Conservation (phyloP, 441 rosid species). For the Croton laevigatus region DNA sequence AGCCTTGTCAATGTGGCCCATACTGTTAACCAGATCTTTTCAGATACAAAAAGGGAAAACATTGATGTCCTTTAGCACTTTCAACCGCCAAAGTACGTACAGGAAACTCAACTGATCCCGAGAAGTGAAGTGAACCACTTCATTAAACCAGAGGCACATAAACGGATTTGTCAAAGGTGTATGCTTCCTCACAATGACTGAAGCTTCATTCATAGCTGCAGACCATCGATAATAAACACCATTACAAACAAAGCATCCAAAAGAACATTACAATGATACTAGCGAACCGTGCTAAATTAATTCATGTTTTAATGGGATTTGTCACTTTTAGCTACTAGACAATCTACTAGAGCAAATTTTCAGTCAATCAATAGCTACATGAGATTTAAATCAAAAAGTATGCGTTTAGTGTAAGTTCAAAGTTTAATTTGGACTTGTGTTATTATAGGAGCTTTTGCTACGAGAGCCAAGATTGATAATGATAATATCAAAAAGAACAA, state of each 20-base stretch:
- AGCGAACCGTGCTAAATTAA: background rate
- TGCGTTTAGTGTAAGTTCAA: background rate
- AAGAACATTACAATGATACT: background rate
- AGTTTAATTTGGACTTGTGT: background rate
- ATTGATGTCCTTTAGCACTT: constrained; percentile 64
- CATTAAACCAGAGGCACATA: constrained; percentile 99
- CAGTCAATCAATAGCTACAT: background rate
- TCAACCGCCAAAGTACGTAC: constrained; percentile 81
- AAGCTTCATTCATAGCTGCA: constrained; percentile 91
- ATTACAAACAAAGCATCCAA: background rate
- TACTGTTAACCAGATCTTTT: constrained; percentile 88
- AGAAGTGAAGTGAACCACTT: constrained; percentile 94
- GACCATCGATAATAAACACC: constrained; percentile 2
- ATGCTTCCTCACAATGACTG: constrained; percentile 90
- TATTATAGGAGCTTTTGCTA: background rate
- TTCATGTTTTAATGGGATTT: background rate
- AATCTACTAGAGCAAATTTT: background rate
- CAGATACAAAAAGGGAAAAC: constrained; percentile 86
- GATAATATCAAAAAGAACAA: background rate
- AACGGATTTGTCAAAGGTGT: constrained; percentile 64
- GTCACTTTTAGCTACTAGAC: background rate
- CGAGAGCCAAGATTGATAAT: background rate
- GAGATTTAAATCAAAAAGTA: background rate
- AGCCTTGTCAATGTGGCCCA: constrained; percentile 89
- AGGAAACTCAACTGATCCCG: constrained; percentile 98